These are phyloP conservation scores for Arthroderma uncinatum DNA, from an alignment of 2,329 filamentous ascomycete genomes.

Conservation along the genomic window DNA sequence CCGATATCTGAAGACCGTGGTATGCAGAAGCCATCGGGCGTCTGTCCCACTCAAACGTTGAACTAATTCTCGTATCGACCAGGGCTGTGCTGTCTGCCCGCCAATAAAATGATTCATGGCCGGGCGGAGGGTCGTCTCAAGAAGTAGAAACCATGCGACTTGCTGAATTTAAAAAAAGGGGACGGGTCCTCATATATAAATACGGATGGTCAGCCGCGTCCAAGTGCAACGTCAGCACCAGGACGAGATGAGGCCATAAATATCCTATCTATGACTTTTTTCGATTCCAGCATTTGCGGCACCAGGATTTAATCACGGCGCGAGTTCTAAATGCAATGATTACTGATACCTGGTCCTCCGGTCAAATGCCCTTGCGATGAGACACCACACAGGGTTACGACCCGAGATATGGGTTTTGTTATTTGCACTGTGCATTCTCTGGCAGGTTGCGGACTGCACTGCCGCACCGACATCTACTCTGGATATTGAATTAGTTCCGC, in stretches of 20 bases:
- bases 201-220: neutral
- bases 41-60: neutral
- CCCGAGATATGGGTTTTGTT: neutral
- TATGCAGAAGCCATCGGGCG: too few relatives aligned
- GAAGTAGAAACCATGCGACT: neutral
- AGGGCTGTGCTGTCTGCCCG: neutral
- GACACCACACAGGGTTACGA: neutral
- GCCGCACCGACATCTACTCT: constrained; percentile 4
- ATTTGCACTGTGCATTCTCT: neutral
- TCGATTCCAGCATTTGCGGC: too few relatives aligned
- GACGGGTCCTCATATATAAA: neutral
- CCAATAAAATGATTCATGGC: neutral
- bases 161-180: neutral
- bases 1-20: neutral
- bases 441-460: neutral
- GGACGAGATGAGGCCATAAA: neutral
- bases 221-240: neutral
- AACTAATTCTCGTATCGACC: neutral
- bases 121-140: neutral
- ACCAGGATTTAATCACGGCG: neutral
- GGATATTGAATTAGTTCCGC: neutral
- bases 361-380: neutral
- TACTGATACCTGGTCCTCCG: neutral
- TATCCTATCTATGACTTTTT: too few relatives aligned
- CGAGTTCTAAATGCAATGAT: neutral